Evolutionary conservation across 495 filamentous ascomycete genomes (phyloP), one percentile per base, ranked within the genome.

Genomic region (Sabuloglossum arenarium): DNA sequence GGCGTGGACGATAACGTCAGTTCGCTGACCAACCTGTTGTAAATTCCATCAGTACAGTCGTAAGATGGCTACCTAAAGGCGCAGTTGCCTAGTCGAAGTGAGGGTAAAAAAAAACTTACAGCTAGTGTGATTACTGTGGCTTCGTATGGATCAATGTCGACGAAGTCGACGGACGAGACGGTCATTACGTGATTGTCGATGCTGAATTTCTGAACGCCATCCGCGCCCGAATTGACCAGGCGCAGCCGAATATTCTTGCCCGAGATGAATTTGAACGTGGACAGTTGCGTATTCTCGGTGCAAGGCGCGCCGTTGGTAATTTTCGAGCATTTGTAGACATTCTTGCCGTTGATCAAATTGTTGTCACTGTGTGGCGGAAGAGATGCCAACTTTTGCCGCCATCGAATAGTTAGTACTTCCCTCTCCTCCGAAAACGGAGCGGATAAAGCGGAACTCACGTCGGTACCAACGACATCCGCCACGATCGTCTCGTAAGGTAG

Each of bases 181-280:
- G 70, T 74, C 58, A 75, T 62, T 11, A 65, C 67, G 54, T 75
- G 67, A 47, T 71, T 70, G 61, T 79, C 77, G 55, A 79, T 74
- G 32, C 61, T 63, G 58, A 79, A 73, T 25, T 69, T 69, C 55
- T 69, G 71, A 21, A 73, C 65, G 25, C 66, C 71, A 54, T 81
- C 76, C 11, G 74, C 65, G 6, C 70, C 73, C 16, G 66, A 66
- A 62, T 81, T 82, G 60, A 84, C 69, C 3, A 85, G 61, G 4
- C 79, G 65, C 3, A 85, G 61, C 12, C 71, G 71, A 57, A 81
- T 75, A 30, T 66, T 73, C 59, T 68, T 69, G 14, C 71, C 73
- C 4, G 63, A 32, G 31, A 52, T 65, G 59, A 79, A 79, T 24
- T 27, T 56, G 42, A 56, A 56, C 21, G 53, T 54, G 4, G 54